Evolutionary conservation across 352 stramenopile species (phyloP).

Genomic region (Phytophthora rubi): DNA sequence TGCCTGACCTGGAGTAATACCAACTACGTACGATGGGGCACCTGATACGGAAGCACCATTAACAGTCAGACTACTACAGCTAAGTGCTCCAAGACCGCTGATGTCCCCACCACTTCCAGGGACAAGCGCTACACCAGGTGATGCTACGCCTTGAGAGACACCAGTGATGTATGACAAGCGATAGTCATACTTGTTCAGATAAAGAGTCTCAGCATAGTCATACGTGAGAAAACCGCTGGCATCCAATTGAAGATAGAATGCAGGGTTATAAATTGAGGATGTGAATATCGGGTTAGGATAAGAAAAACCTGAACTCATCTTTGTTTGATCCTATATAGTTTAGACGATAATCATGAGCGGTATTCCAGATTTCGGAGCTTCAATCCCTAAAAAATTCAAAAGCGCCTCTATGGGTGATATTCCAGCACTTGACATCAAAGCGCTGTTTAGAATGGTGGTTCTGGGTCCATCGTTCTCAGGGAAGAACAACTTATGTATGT

Average conservation of each 20-base stretch:
- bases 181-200: neutral
- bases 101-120: neutral
- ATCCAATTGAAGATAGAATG: neutral
- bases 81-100: neutral
- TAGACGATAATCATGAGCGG: conserved; percentile 3
- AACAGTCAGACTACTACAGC: neutral
- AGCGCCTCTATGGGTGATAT: neutral
- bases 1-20: neutral
- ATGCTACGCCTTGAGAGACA: neutral
- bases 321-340: neutral
- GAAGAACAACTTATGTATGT: too few relatives aligned
- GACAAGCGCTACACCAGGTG: neutral
- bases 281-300: neutral
- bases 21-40: neutral
- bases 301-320: neutral
- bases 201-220: neutral
- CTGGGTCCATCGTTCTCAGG: too few relatives aligned
- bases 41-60: neutral
- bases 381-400: neutral
- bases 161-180: neutral
- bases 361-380: neutral
- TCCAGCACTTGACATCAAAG: too few relatives aligned
- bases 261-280: neutral
- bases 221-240: neutral
- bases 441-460: too few relatives aligned